Conservation (phyloP, 345 rosid genomes). For the Eucalyptus leucophloia region DNA sequence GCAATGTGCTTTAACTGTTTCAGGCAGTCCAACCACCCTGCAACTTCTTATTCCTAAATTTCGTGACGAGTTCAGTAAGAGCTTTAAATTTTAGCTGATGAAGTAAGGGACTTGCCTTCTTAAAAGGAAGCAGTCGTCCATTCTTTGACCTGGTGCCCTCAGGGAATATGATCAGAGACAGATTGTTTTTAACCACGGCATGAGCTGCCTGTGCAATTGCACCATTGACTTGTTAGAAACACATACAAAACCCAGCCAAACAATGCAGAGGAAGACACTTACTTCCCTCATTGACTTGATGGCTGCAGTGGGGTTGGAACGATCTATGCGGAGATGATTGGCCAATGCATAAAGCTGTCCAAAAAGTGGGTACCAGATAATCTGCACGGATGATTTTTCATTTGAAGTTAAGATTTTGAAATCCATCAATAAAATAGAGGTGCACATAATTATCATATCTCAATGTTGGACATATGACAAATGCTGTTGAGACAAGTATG, state of each 20-base stretch:
- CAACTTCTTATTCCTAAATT: not conserved
- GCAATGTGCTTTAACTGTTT: not conserved
- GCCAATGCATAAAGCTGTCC: slow-evolving; percentile 49
- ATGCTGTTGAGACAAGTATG: not conserved
- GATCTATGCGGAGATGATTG: slow-evolving; percentile 39
- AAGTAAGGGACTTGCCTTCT: slow-evolving; percentile 19
- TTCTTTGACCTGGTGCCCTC: slow-evolving; percentile 51
- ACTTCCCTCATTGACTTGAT: slow-evolving; percentile 44
- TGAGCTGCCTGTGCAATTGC: slow-evolving; percentile 11
- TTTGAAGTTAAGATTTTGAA: not conserved
- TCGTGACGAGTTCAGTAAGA: not conserved
- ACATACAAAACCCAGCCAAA: not conserved
- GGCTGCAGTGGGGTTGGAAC: slow-evolving; percentile 31
- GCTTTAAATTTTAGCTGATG: not conserved
- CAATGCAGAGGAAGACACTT: not conserved
- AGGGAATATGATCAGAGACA: slow-evolving; percentile 42
- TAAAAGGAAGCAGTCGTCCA: slow-evolving; percentile 38
- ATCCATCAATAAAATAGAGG: not conserved
- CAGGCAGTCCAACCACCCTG: not conserved
- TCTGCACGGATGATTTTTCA: slow-evolving; percentile 4
- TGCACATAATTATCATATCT: not conserved
- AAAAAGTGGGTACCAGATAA: slow-evolving; percentile 42
- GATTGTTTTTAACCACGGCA: slow-evolving; percentile 13
- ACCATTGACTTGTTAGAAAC: not conserved
- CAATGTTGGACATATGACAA: not conserved